Evolutionary conservation across 495 filamentous ascomycete genomes (phyloP).

Genomic region (Filosporella fistucella): DNA sequence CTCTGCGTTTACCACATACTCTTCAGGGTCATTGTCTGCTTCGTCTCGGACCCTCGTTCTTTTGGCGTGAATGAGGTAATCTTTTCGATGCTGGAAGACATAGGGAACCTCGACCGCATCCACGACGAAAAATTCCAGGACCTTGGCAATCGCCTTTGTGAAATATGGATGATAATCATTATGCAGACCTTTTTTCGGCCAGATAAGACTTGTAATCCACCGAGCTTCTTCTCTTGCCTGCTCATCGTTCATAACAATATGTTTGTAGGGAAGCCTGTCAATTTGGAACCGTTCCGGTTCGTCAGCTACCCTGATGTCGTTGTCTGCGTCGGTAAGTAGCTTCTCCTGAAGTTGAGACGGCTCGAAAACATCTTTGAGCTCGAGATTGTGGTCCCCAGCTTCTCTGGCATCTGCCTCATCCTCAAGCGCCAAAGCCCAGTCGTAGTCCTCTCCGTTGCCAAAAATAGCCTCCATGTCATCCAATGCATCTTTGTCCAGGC

Average conservation of each 20-base stretch:
- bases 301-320: constrained; percentile 78
- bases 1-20: constrained; percentile 73
- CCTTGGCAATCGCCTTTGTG: constrained; percentile 79
- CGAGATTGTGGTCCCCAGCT: constrained; percentile 63
- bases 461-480: constrained; percentile 96
- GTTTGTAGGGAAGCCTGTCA: constrained; percentile 78
- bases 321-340: constrained; percentile 93
- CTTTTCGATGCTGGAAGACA: constrained; percentile 95
- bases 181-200: constrained; percentile 74
- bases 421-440: constrained; percentile 85
- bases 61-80: constrained; percentile 91
- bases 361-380: constrained; percentile 96
- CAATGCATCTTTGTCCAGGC: constrained; percentile 83
- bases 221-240: constrained; percentile 82
- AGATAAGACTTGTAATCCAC: constrained; percentile 87
- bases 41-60: constrained; percentile 55
- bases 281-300: constrained; percentile 94
- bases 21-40: constrained; percentile 58
- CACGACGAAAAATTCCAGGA: constrained; percentile 90
- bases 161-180: constrained; percentile 73
- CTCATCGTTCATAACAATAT: constrained; percentile 69
- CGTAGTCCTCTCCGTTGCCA: constrained; percentile 90
- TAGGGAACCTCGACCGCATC: constrained; percentile 94
- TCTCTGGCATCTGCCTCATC: constrained; percentile 71
- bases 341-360: constrained; percentile 89